Evolutionary conservation across 2,329 filamentous ascomycete species (phyloP), one percentile per base, ranked within the genome.

Genomic region (Aspergillus calidoustus): DNA sequence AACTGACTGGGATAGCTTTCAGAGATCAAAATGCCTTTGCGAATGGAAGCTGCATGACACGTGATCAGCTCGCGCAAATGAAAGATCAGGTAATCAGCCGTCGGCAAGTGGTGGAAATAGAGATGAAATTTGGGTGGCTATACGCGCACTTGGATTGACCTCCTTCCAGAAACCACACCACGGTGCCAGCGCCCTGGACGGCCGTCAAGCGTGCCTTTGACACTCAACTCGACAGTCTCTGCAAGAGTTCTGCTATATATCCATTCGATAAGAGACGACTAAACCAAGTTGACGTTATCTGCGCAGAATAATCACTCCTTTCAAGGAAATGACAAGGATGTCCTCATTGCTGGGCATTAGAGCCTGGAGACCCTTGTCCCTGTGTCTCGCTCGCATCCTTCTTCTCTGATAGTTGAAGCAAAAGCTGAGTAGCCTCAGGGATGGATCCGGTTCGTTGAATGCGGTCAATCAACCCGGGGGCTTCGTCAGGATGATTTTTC

Each of bases 391-490:
- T n/a, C 43, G 31, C 11, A 13, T 25, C 44, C 22, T 19, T 17
- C 7, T 34, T 17, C 3, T 30, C 55, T 44, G 55, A 51, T 17
- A 51, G 19, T 44, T 57, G 46, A 23, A 57, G 50, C 15, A 51
- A 49, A 19, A 57, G 47, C 30, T 51, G 46, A 43, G 55, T 38
- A 38, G 55, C 55, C n/a, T 57, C 55, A 11, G 47, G 11, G 17
- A 50, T 47, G 7, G 47, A 44, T 17, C 11, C n/a, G 34, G 47
- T 51, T 23, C 38, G 50, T 38, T 34, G 47, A 31, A 57, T 57
- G 22, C 46, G 30, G 9, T 51, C 47, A 31, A 57, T 57, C 11
- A 57, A 23, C 22, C 17, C 34, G n/a, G 43, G 23, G 19, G 47
- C 31, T 28, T 57, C 47, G 9, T 15, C 17, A n/a, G 55, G 55